Base-by-base conservation (phyloP, 495 filamentous ascomycete species). In the Xylaria telfairii region DNA sequence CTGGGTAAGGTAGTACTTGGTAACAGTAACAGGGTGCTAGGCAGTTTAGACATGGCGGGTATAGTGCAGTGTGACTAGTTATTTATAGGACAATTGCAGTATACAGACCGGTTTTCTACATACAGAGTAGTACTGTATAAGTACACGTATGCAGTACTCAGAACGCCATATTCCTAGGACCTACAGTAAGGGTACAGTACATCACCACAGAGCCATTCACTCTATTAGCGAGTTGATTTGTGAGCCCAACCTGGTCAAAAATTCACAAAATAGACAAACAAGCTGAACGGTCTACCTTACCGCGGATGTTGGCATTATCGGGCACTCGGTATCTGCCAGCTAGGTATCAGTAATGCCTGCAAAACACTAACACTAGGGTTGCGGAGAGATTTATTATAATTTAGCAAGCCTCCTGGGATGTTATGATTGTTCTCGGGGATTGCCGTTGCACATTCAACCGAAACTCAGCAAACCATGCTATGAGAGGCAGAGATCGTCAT, bases 361-460 rank as follows among this genome's bases (percentile, higher is more conserved):
- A 13, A 49, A 12, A 9, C n/a, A n/a, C n/a, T n/a, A n/a, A 15
- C 26, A 17, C 41, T 30, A 42, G 61, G 60, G 19, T 8, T 37
- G 30, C 17, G 32, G 28, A 21, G 21, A 17, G 32, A 17, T 28
- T 63, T 13, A 63, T 30, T 26, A 61, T 46, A 51, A 32, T 15
- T 37, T 21, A 42, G 32, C 21, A 30, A 44, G 34, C 44, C 39
- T 70, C 41, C 61, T 57, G 61, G 39, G 24, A 19, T 41, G 60
- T 46, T n/a, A 46, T 37, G 47, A 59, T 65, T 65, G 49, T 57
- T 0, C 34, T 37, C 68, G 61, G 60, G 68, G 57, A 70, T 65
- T 70, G 68, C 68, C 68, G 68, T 47, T 70, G 61, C 68, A 59
- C 32, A 19, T 64, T 63, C 10, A 63, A 39, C 60, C 26, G 32